Conservation (phyloP, 1,284 basidiomycete genomes). For the Malassezia brasiliensis region DNA sequence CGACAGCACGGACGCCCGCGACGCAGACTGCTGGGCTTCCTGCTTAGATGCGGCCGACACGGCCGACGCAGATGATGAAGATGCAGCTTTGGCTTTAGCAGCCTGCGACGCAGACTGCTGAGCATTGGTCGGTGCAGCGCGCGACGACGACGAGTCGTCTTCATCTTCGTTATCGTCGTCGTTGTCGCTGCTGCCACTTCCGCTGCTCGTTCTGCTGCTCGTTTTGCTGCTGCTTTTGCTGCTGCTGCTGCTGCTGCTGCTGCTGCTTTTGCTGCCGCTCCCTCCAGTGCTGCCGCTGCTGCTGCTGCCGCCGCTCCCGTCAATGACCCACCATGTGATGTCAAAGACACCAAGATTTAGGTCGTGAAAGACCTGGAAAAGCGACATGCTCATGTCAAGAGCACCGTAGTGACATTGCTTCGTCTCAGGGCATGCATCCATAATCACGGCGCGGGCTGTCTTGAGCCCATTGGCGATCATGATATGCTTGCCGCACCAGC, state of each 20-base stretch:
- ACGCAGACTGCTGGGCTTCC: conserved; percentile 6
- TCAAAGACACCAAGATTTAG: conserved; percentile 28
- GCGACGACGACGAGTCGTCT: background rate
- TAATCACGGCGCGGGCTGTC: conserved; percentile 25
- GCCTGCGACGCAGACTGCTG: conserved; percentile 23
- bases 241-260: background rate
- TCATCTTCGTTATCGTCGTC: too few relatives aligned
- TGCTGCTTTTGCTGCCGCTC: conserved; percentile 1
- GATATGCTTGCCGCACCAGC: conserved; percentile 34
- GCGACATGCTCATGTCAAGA: conserved; percentile 36
- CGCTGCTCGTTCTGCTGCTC: background rate
- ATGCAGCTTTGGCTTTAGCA: conserved; percentile 23
- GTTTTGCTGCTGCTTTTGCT: background rate
- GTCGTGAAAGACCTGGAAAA: conserved; percentile 31
- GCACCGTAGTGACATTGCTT: conserved; percentile 33
- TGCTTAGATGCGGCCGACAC: conserved; percentile 22
- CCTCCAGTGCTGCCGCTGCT: conserved; percentile 1
- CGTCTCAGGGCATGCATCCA: conserved; percentile 38
- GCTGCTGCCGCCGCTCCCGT: background rate
- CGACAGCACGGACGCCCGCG: conserved; percentile 1
- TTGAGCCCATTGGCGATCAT: conserved; percentile 32
- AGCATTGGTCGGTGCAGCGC: background rate
- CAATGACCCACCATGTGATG: conserved; percentile 34
- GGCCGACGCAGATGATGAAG: conserved; percentile 18
- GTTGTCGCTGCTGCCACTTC: background rate